Evolutionary conservation across 306 rosid species (phyloP).

Genomic region (Nissolia schottii): DNA sequence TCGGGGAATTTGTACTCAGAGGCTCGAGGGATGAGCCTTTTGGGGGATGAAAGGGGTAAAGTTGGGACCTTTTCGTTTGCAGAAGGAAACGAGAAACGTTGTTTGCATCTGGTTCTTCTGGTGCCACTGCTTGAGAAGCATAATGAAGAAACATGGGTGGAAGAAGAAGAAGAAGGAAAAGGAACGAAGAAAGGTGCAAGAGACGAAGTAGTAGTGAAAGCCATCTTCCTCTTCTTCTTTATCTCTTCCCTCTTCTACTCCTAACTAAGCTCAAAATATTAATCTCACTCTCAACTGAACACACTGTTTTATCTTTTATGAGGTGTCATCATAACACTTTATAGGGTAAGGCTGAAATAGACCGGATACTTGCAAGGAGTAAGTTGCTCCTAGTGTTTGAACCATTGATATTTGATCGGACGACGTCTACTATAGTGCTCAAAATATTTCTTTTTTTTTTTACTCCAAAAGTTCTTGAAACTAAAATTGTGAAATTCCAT

Average conservation of each 20-base stretch:
- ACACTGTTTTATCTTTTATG: too few relatives aligned
- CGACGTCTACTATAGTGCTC: too few relatives aligned
- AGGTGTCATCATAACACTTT: too few relatives aligned
- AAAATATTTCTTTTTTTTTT: too few relatives aligned
- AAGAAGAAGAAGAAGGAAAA: conserved; percentile 10
- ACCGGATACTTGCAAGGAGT: too few relatives aligned
- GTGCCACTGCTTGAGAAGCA: conserved; percentile 16
- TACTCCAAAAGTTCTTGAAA: too few relatives aligned
- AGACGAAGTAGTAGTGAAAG: conserved; percentile 22
- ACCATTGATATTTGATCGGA: too few relatives aligned
- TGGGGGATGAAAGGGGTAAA: conserved; percentile 25
- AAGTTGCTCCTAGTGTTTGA: too few relatives aligned
- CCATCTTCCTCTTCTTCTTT: conserved; percentile 17
- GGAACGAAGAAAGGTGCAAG: conserved; percentile 16
- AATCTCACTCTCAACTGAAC: not conserved
- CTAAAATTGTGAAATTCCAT: too few relatives aligned
- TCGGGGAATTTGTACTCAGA: conserved; percentile 89
- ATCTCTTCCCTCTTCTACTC: conserved; percentile 14
- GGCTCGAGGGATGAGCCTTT: conserved; percentile 31
- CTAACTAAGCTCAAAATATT: not conserved
- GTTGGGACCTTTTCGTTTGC: conserved; percentile 10
- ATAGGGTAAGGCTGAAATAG: too few relatives aligned
- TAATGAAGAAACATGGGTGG: not conserved
- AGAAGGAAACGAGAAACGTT: conserved; percentile 25
- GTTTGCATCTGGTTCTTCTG: conserved; percentile 7